phyloP scores from a whole-genome alignment of 2,329 filamentous ascomycete species.

The Ploettnerulaceae sp. region DNA sequence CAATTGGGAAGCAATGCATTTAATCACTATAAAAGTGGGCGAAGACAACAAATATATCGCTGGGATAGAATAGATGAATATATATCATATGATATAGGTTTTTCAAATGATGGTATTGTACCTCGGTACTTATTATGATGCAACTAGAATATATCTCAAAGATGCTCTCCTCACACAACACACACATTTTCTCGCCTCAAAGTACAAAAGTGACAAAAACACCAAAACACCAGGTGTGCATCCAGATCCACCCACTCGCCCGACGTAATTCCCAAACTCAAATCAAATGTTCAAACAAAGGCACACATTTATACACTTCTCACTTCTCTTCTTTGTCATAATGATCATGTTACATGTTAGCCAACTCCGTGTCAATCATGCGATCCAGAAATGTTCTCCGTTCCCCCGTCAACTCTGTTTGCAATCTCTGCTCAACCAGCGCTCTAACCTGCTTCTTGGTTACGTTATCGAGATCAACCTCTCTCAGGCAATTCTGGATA shows the following conservation, averaged over 20 bases:
- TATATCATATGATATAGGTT: no score
- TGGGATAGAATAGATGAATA: no score
- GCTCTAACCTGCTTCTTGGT: conserved; percentile 96
- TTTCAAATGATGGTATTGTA: conserved; percentile 10
- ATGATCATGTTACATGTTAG: conserved; percentile 66
- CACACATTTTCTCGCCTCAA: neutral
- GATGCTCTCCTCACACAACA: neutral
- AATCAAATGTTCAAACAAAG: neutral
- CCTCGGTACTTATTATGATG: conserved; percentile 10
- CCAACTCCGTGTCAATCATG: conserved; percentile 89
- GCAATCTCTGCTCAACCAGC: conserved; percentile 86
- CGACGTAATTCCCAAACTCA: neutral
- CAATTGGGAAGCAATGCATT: no score
- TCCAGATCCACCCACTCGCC: neutral
- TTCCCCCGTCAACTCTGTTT: conserved; percentile 77
- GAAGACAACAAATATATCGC: no score
- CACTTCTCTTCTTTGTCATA: neutral
- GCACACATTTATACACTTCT: neutral
- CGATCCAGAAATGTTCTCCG: conserved; percentile 84
- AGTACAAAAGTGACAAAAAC: neutral
- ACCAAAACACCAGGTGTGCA: conserved; percentile 2
- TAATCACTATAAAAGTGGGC: no score
- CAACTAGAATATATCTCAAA: neutral
- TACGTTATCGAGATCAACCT: conserved; percentile 92
- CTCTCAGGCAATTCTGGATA: conserved; percentile 74